Evolutionary conservation across 2,329 filamentous ascomycete genomes (phyloP).

Genomic region (Trichoderma sp.): DNA sequence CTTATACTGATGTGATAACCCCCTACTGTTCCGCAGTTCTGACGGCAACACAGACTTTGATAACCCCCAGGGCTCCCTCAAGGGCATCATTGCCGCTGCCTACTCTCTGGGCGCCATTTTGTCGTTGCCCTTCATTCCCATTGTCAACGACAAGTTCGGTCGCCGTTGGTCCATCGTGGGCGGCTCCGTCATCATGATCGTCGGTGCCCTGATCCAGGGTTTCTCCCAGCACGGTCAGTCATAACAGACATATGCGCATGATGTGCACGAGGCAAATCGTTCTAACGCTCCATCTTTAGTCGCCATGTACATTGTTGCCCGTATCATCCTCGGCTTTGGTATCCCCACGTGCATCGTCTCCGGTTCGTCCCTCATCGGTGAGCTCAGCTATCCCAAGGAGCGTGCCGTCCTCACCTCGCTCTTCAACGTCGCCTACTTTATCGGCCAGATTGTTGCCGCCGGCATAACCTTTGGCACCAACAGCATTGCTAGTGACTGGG

Average conservation of each 20-base stretch:
- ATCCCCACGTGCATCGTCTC: conserved; percentile 18
- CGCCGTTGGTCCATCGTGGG: conserved; percentile 9
- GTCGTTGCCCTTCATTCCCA: conserved; percentile 13
- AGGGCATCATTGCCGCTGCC: conserved; percentile 7
- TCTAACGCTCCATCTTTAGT: neutral
- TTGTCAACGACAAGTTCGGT: conserved; percentile 11
- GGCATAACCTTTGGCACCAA: conserved; percentile 16
- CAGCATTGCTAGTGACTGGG: conserved; percentile 11
- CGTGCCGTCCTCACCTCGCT: conserved; percentile 14
- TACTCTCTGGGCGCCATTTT: conserved; percentile 16
- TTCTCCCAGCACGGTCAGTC: conserved; percentile 8
- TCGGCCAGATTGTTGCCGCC: conserved; percentile 11
- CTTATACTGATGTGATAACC: neutral
- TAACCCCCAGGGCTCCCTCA: conserved; percentile 4
- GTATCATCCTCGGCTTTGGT: conserved; percentile 15
- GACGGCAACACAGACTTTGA: neutral
- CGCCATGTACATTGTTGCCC: conserved; percentile 18
- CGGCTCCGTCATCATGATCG: conserved; percentile 6
- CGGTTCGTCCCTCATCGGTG: conserved; percentile 10
- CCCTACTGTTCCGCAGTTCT: neutral
- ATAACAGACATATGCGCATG: too few species aligned
- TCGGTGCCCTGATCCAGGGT: conserved; percentile 9
- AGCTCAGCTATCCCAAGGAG: conserved; percentile 17
- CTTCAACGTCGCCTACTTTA: conserved; percentile 18
- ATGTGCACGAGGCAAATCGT: rapidly evolving